These are phyloP conservation scores for Neofusicoccum sp. DNA, from an alignment of 2,329 filamentous ascomycete species.

Conservation along the genomic window DNA sequence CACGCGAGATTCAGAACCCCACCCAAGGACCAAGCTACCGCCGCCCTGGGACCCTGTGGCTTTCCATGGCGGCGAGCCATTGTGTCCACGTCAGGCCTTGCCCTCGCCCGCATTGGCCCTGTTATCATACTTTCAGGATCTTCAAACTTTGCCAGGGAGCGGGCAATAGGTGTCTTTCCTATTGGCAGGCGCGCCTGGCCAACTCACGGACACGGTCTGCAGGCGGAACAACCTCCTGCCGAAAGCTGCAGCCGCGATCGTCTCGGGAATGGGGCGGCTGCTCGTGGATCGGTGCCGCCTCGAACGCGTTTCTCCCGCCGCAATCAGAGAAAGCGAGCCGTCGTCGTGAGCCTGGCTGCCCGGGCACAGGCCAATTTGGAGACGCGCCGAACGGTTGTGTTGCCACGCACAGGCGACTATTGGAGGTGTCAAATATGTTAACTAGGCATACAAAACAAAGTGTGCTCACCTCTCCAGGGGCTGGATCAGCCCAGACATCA, in stretches of 20 bases:
- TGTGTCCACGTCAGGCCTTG: not conserved
- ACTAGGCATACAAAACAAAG: slow-evolving; percentile 15
- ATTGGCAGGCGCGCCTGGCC: not conserved
- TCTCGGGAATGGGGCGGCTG: not conserved
- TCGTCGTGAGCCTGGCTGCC: slow-evolving; percentile 3
- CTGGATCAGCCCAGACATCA: slow-evolving; percentile 5
- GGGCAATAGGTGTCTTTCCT: not conserved
- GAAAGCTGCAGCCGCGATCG: slow-evolving; percentile 3
- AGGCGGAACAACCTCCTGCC: not conserved
- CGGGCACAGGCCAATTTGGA: slow-evolving; percentile 1
- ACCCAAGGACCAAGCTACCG: slow-evolving; percentile 10
- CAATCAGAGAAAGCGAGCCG: not conserved
- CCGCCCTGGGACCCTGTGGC: slow-evolving; percentile 6
- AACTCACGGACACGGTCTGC: not conserved
- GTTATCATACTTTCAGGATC: slow-evolving; percentile 1
- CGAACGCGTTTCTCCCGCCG: not conserved
- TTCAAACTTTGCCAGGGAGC: slow-evolving; percentile 1
- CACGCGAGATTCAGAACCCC: slow-evolving; percentile 14
- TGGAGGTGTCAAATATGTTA: slow-evolving; percentile 12
- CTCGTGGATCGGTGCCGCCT: not conserved
- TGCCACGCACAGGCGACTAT: slow-evolving; percentile 9
- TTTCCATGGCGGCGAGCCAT: not conserved
- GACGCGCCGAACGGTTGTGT: slow-evolving; percentile 8
- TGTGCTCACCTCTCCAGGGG: slow-evolving; percentile 11
- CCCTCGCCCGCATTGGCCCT: not conserved